Evolutionary conservation across 768 basidiomycete species (phyloP).

Genomic region (Hebeloma cylindrosporum): DNA sequence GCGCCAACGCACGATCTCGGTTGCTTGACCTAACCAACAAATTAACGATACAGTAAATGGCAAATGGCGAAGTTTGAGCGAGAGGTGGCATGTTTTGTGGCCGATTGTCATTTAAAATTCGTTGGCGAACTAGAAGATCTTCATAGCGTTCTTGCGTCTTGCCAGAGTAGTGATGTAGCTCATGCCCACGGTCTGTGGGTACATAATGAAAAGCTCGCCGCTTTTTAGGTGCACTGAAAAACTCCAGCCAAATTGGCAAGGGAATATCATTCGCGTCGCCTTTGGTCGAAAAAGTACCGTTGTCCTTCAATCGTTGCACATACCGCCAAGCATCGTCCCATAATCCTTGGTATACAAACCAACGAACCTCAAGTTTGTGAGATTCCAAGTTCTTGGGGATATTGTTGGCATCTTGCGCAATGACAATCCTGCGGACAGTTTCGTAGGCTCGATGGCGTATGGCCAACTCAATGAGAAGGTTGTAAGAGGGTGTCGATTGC

Average conservation of each 20-base stretch:
- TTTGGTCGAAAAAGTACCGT: constrained; percentile 13
- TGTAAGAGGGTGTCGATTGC: constrained; percentile 46
- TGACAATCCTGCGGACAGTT: constrained; percentile 44
- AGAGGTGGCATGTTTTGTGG: constrained; percentile 27
- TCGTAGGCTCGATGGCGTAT: constrained; percentile 52
- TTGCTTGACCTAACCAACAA: constrained; percentile 45
- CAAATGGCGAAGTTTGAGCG: constrained; percentile 38
- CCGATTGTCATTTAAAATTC: constrained; percentile 16
- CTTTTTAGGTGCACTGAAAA: constrained; percentile 45
- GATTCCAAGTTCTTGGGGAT: constrained; percentile 53
- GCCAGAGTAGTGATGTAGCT: constrained; percentile 6
- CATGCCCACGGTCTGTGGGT: constrained; percentile 10
- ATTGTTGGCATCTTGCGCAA: constrained; percentile 43
- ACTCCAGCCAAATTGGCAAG: constrained; percentile 60
- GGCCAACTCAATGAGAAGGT: constrained; percentile 45
- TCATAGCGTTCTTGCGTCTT: constrained; percentile 2
- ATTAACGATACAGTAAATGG: constrained; percentile 45
- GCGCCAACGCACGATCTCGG: constrained; percentile 37
- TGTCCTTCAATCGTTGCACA: constrained; percentile 26
- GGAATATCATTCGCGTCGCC: constrained; percentile 30
- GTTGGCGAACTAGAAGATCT: constrained; percentile 13
- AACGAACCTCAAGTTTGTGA: constrained; percentile 54
- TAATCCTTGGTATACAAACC: constrained; percentile 51
- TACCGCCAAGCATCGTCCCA: constrained; percentile 62
- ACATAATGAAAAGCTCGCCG: constrained; percentile 21